These are phyloP conservation scores for Trypanosomatidae sp. DNA, from an alignment of 208 protist species.

Conservation along the genomic window DNA sequence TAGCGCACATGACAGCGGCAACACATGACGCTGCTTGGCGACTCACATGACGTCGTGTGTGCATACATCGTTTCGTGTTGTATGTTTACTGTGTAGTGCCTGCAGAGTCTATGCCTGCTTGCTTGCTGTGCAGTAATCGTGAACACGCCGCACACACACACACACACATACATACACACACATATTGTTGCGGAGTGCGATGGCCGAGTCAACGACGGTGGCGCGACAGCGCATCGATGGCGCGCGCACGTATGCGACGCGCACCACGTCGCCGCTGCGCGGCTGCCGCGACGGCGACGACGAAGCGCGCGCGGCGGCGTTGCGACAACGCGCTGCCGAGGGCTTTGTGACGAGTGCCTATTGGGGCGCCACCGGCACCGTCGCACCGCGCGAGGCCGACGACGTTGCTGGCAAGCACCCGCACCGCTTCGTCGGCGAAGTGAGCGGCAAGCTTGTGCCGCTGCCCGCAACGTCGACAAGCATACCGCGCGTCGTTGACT, in stretches of 20 bases:
- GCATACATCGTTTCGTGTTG: too few species aligned
- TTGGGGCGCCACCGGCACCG: conserved; percentile 62
- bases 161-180: too few species aligned
- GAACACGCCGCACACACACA: too few species aligned
- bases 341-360: conserved; percentile 76
- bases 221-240: conserved; percentile 9
- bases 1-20: too few species aligned
- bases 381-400: conserved; percentile 60
- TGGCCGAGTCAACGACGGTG: too few species aligned
- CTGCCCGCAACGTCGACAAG: conserved; percentile 68
- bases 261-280: conserved; percentile 5
- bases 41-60: too few species aligned
- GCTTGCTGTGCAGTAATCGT: too few species aligned
- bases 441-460: conserved; percentile 75
- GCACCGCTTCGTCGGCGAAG: conserved; percentile 65
- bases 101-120: too few species aligned
- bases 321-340: conserved; percentile 23
- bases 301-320: conserved; percentile 35
- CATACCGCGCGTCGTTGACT: conserved; percentile 54
- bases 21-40: too few species aligned
- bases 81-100: too few species aligned
- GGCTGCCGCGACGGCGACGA: too few species aligned
- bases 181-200: too few species aligned
- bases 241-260: conserved; percentile 23
- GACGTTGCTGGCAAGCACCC: conserved; percentile 36